Evolutionary conservation across 2,329 filamentous ascomycete species (phyloP), one percentile per base, ranked within the genome.

Genomic region (Neonectria faginata): DNA sequence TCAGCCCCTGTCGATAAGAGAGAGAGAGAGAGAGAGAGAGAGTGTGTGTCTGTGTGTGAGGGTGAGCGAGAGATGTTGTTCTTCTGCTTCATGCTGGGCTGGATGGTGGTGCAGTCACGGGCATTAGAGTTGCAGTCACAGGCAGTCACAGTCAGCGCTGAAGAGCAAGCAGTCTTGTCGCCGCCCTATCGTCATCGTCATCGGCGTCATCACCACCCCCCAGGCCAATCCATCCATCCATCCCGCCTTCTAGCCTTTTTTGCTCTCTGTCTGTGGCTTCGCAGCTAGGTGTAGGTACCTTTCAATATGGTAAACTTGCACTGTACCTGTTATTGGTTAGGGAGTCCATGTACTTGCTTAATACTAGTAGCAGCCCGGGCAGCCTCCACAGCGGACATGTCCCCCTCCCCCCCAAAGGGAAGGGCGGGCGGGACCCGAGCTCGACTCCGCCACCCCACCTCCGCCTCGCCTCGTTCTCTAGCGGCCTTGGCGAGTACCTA

Each of bases 401-500:
- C 5, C 7, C 36, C 36, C 36, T 16, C 36, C 36, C 36, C 36
- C 36, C 36, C 36, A 6, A 39, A 42, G 39, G 39, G n/a, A 20
- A 58, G 47, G 33, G 56, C 48, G 47, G 33, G 56, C 48, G 45
- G 56, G 36, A 60, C 33, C 11, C 18, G 25, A 53, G 39, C 33
- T 20, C 3, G 51, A 41, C 51, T 53, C 51, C 51, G 51, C 51
- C 51, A 53, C 51, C 51, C 51, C 51, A 41, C 51, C 51, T 53
- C 55, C 31, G 45, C 55, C 33, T 50, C 31, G 55, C 55, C 22
- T 50, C 31, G 25, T 39, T 50, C 31, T 58, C 42, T 47, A 60
- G 57, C 51, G 57, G 57, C 18, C 41, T 48, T 60, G 45, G 57
- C 29, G 25, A 22, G 41, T 22, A 41, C 25, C 25, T 27, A 5